Evolutionary conservation across 2,329 filamentous ascomycete genomes (phyloP), one percentile per base, ranked within the genome.

Genomic region (Shiraia sp.): DNA sequence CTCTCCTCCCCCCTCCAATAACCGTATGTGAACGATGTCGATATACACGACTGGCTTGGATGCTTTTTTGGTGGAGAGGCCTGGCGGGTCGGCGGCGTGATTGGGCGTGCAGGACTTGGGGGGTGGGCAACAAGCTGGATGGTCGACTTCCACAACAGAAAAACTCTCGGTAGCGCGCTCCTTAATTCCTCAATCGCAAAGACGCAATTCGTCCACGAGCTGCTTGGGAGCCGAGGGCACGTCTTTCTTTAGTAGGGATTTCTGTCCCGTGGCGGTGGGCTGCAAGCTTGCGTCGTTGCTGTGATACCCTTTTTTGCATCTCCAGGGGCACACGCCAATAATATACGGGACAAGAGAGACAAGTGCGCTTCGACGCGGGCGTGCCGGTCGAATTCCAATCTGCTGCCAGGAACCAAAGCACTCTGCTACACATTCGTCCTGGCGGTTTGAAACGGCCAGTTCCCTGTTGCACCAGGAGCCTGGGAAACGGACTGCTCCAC

Each of bases 321-420:
- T 22, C 63, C 61, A 66, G 66, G 65, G 65, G 62, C 58, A 59
- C 50, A 61, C 57, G 19, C 19, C 19, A 22, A 22, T 63, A 68
- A 66, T 70, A 70, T 70, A 69, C 68, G 57, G 53, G 51, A 22
- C 19, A 22, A 22, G 19, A 62, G 60, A 61, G 53, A 68, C 56
- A 62, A 49, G 53, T 55, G 54, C 36, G 52, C 56, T 62, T 22
- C 19, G 49, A 52, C 63, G 51, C 59, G 59, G 53, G 64, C 59
- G 60, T 64, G 59, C 52, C 49, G 55, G 54, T 51, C 42, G 45
- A 53, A 48, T 52, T 64, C 19, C 55, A 55, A 49, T 58, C 50
- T 58, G 56, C 57, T 63, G 61, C 66, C 66, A 70, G 68, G 66
- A 53, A 71, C 68, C 48, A 66, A 63, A 59, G 58, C 59, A 56